A percentile compares a stretch with the other conserved stretches of the same genome.
Evolutionary conservation across 2,329 filamentous ascomycete genomes (phyloP).

Genomic region (Arachnomyces sp.): DNA sequence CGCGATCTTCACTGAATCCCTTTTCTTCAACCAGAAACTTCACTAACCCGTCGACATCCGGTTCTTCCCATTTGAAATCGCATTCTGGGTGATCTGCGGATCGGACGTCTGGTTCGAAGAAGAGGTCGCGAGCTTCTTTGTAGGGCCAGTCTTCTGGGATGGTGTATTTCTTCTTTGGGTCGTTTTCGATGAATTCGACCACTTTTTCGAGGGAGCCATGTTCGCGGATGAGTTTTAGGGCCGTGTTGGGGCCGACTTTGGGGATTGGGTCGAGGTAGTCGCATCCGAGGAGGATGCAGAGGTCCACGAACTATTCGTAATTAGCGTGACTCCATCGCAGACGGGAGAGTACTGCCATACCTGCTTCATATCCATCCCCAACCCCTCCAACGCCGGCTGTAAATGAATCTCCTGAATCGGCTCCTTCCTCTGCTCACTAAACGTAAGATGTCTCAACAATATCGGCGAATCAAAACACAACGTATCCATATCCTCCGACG

Average conservation of each 20-base stretch:
- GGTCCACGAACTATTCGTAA: conserved; percentile 72
- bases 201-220: conserved; percentile 82
- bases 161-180: conserved; percentile 69
- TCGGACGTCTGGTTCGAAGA: conserved; percentile 84
- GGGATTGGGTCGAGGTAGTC: conserved; percentile 96
- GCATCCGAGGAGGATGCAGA: conserved; percentile 94
- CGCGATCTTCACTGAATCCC: conserved; percentile 92
- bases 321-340: background rate
- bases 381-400: conserved; percentile 74
- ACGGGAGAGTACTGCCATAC: conserved; percentile 39
- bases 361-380: conserved; percentile 81
- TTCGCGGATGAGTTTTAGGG: conserved; percentile 88
- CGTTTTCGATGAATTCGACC: conserved; percentile 69
- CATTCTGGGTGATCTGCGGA: conserved; percentile 75
- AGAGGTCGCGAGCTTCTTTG: conserved; percentile 81
- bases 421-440: conserved; percentile 94
- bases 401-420: conserved; percentile 93
- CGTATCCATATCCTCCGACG: conserved; percentile 98
- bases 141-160: conserved; percentile 97
- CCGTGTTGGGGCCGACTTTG: conserved; percentile 85
- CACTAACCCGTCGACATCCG: conserved; percentile 82
- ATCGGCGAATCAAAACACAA: conserved; percentile 92
- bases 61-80: conserved; percentile 96
- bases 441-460: conserved; percentile 84
- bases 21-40: conserved; percentile 89